phyloP scores from a whole-genome alignment of 2,329 filamentous ascomycete genomes.

The Verticillium klebahnii region DNA sequence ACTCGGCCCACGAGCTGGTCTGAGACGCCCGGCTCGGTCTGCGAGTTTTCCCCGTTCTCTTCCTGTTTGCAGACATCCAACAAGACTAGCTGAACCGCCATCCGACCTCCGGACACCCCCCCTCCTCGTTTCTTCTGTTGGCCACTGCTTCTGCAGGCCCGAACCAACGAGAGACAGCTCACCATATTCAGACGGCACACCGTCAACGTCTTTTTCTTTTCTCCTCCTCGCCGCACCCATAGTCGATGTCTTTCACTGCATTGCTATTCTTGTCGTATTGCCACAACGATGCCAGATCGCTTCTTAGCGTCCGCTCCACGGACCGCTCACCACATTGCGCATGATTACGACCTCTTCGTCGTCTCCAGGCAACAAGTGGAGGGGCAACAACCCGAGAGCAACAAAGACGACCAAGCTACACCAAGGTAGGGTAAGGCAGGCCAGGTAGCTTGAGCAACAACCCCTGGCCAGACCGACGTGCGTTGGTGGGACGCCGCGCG shows the following conservation, averaged over 20 bases:
- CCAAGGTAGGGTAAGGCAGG: not conserved
- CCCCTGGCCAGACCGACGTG: not conserved
- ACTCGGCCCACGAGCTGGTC: not conserved
- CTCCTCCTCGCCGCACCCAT: too few species aligned
- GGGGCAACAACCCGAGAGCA: not conserved
- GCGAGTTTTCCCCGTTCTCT: not conserved
- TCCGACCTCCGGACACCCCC: not conserved
- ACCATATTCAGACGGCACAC: not conserved
- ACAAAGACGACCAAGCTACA: not conserved
- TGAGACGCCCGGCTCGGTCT: not conserved
- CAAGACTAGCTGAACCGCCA: not conserved
- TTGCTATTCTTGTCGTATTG: not conserved
- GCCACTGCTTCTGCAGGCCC: not conserved
- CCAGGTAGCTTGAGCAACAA: not conserved
- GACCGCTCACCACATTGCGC: not conserved
- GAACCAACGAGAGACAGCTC: not conserved
- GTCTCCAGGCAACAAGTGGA: not conserved
- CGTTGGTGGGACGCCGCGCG: not conserved
- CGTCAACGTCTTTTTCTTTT: too few species aligned
- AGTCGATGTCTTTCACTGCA: not conserved
- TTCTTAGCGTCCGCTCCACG: not conserved
- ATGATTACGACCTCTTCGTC: not conserved
- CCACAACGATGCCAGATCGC: not conserved
- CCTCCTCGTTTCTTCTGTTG: not conserved
- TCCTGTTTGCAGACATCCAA: not conserved